Percentiles rank a stretch among this genome's conserved stretches.
Conservation (phyloP, 2,329 filamentous ascomycete species). For the Tolypocladium cylindrosporum region DNA sequence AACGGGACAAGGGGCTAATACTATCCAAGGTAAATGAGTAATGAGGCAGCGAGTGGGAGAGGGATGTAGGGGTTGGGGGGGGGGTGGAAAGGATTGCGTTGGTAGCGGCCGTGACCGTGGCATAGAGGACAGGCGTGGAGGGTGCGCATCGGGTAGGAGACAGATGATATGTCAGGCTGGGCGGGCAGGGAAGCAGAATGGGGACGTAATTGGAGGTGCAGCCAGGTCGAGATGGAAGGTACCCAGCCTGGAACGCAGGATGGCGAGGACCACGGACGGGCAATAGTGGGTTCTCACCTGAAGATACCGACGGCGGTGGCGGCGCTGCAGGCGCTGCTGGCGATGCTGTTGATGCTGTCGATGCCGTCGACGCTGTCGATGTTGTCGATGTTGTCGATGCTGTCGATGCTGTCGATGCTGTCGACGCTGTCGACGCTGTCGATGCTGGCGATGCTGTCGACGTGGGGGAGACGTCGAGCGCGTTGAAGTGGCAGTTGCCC, state of each 20-base stretch:
- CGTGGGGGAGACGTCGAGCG: background rate
- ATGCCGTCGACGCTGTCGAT: no score
- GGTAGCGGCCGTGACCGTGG: background rate
- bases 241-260: no score
- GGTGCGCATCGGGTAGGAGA: background rate
- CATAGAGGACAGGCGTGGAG: background rate
- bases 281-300: conserved; percentile 1
- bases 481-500: background rate
- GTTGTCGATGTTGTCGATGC: background rate
- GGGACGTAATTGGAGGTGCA: background rate
- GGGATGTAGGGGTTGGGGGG: no score
- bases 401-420: background rate
- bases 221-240: background rate
- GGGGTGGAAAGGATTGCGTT: background rate
- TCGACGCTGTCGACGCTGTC: background rate
- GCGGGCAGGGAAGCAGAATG: background rate
- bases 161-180: background rate
- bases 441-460: background rate
- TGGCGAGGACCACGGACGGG: background rate
- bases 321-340: no score
- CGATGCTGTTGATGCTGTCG: background rate
- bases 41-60: background rate
- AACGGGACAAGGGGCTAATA: background rate
- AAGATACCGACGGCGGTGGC: background rate
- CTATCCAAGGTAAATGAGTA: background rate